Percentiles rank a stretch among this genome's conserved stretches.
phyloP scores from a whole-genome alignment of 2,329 filamentous ascomycete genomes.

The Penicillium capsulatum region DNA sequence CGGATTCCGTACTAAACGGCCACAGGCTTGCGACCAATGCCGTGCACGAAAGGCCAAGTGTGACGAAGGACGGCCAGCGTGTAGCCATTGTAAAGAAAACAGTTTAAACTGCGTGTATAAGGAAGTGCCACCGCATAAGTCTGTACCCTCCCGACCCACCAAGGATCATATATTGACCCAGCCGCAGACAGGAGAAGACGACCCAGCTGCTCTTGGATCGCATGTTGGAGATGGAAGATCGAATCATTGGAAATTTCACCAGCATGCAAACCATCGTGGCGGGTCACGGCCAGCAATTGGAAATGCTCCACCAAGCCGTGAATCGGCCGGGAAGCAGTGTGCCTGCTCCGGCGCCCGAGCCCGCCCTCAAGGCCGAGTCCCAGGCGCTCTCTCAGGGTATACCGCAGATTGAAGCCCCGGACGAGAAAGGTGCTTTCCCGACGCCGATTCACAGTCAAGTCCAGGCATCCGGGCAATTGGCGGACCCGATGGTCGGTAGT shows the following conservation, averaged over 20 bases:
- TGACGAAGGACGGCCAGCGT: slow-evolving; percentile 78
- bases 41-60: slow-evolving; percentile 86
- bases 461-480: too few species aligned
- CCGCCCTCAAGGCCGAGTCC: not conserved
- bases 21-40: slow-evolving; percentile 86
- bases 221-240: slow-evolving; percentile 31
- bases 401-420: not conserved
- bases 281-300: too few species aligned
- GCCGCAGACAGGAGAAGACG: slow-evolving; percentile 38
- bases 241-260: slow-evolving; percentile 24
- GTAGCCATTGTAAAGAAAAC: slow-evolving; percentile 82
- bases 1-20: too few species aligned
- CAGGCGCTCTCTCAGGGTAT: not conserved
- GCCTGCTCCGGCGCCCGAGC: not conserved
- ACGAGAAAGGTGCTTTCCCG: not conserved
- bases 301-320: not conserved
- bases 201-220: slow-evolving; percentile 38
- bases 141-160: slow-evolving; percentile 34
- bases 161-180: not conserved
- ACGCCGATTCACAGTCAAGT: too few species aligned
- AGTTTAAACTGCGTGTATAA: slow-evolving; percentile 79
- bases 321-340: not conserved
- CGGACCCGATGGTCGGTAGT: not conserved
- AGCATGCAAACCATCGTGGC: slow-evolving; percentile 4
- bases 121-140: slow-evolving; percentile 89